Conservation (phyloP, 2,329 filamentous ascomycete genomes). For the Cercospora nicotianae region DNA sequence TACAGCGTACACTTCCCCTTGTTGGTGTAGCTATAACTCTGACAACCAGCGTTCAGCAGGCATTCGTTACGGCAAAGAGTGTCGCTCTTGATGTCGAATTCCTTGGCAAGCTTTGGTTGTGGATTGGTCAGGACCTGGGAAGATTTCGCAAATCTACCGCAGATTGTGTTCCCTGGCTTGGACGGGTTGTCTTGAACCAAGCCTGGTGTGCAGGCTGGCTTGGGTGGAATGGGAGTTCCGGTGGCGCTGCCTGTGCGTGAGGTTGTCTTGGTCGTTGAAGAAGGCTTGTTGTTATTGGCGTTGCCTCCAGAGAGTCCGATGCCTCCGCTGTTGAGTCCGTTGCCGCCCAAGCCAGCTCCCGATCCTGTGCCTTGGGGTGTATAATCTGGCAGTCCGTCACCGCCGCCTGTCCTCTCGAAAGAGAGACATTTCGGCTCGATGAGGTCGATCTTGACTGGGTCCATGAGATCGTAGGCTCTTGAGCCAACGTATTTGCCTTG, state of each 20-base stretch:
- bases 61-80: not conserved
- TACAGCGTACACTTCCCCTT: not conserved
- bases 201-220: not conserved
- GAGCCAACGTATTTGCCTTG: not conserved
- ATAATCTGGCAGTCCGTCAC: not conserved
- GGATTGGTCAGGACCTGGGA: not conserved
- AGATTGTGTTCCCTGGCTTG: not conserved
- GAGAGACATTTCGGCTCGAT: not conserved
- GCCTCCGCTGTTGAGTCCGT: not conserved
- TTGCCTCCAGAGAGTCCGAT: not conserved
- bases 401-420: not conserved
- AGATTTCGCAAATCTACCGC: not conserved
- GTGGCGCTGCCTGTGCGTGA: not conserved
- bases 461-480: not conserved
- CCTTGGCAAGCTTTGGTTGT: not conserved
- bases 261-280: not conserved
- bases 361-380: not conserved
- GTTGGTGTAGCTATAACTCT: not conserved
- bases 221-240: not conserved
- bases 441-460: not conserved
- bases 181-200: not conserved
- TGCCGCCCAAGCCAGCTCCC: not conserved
- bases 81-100: not conserved
- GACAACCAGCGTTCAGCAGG: not conserved
- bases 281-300: not conserved